Conservation (phyloP, 352 stramenopile species). For the Phytophthora sansomeana region DNA sequence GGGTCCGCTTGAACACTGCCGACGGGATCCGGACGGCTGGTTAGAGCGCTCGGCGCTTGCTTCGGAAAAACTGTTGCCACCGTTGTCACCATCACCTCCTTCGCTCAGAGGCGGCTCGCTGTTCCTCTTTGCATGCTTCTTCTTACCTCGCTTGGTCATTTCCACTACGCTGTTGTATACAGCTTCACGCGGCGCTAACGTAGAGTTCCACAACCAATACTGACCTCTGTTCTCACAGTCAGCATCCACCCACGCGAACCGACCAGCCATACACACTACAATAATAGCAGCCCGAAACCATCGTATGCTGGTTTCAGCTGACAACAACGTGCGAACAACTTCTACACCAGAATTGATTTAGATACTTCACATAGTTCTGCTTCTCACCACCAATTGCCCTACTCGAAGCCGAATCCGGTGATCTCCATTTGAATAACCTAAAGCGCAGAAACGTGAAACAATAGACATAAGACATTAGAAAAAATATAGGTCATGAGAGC, state of each 20-base stretch:
- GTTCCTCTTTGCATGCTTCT: constrained; percentile 22
- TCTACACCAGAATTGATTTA: constrained; percentile 6
- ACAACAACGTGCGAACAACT: neutral
- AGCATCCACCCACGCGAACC: constrained; percentile 9
- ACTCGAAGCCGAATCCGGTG: constrained; percentile 80
- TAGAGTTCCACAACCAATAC: constrained; percentile 7
- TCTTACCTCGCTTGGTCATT: constrained; percentile 38
- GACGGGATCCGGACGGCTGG: neutral
- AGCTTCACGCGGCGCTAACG: constrained; percentile 9
- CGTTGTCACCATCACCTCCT: neutral
- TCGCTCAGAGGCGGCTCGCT: constrained; percentile 2
- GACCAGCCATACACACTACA: constrained; percentile 12
- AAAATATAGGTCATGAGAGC: neutral
- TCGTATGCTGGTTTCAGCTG: neutral
- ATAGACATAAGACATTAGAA: constrained; percentile 44
- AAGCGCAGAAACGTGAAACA: neutral
- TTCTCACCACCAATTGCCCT: constrained; percentile 23
- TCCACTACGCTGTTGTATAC: constrained; percentile 4
- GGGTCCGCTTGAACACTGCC: neutral
- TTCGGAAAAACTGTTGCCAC: neutral
- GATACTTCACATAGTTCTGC: constrained; percentile 26
- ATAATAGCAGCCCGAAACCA: constrained; percentile 35
- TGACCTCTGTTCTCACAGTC: constrained; percentile 1
- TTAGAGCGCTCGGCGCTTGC: neutral
- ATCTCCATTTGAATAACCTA: constrained; percentile 89